Conservation (phyloP, 2,329 filamentous ascomycete genomes). For the Ophiostoma sp. region DNA sequence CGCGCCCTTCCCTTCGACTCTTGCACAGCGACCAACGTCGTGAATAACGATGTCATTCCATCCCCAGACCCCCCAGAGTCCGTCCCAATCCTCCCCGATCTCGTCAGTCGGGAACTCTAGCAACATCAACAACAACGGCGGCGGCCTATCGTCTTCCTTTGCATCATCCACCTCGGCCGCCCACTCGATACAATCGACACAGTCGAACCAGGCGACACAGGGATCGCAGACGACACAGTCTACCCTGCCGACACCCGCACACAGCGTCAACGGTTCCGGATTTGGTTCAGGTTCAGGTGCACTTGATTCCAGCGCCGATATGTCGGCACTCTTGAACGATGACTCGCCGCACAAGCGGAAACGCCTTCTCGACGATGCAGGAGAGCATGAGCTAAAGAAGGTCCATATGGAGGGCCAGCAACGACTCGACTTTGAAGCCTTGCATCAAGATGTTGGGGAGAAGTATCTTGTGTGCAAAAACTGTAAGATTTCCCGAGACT, state of each 20-base stretch:
- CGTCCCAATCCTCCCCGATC: slow-evolving; percentile 55
- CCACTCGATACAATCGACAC: slow-evolving; percentile 3
- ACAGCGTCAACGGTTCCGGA: slow-evolving; percentile 55
- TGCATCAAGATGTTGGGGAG: slow-evolving; percentile 60
- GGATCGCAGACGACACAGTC: slow-evolving; percentile 29
- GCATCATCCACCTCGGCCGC: slow-evolving; percentile 32
- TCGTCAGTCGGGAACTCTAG: slow-evolving; percentile 35
- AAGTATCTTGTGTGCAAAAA: slow-evolving; percentile 63
- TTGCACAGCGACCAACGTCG: slow-evolving; percentile 25
- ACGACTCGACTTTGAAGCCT: slow-evolving; percentile 57
- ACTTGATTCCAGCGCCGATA: slow-evolving; percentile 32
- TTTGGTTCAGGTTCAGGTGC: slow-evolving; percentile 30
- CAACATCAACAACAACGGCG: slow-evolving; percentile 31
- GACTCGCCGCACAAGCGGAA: slow-evolving; percentile 58
- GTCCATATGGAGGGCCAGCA: slow-evolving; percentile 53
- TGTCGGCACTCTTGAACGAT: slow-evolving; percentile 39
- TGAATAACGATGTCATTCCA: slow-evolving; percentile 57
- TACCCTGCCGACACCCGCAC: slow-evolving; percentile 56
- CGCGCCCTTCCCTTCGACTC: background rate
- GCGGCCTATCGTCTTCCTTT: slow-evolving; percentile 42
- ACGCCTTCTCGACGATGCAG: slow-evolving; percentile 51
- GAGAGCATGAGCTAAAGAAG: slow-evolving; percentile 53
- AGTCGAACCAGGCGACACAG: slow-evolving; percentile 2
- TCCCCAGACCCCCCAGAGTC: slow-evolving; percentile 62
- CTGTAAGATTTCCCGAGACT: slow-evolving; percentile 46